These are phyloP conservation scores for Dissophora globulifera DNA, from an alignment of 192 early-diverging fungal genomes.

Conservation along the genomic window DNA sequence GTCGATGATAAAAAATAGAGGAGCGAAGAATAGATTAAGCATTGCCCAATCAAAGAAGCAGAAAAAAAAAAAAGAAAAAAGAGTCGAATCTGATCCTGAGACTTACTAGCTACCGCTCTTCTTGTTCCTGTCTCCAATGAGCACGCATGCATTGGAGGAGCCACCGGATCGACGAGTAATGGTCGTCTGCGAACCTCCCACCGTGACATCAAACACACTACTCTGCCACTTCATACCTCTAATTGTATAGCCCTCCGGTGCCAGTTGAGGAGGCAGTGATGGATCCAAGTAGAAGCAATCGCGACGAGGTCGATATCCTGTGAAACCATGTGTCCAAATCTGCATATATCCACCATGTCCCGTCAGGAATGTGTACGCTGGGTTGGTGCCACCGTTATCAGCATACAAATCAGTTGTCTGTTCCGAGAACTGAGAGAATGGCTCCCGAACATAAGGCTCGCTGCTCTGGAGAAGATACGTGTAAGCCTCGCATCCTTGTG, in stretches of 20 bases:
- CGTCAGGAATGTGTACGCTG: constrained; percentile 52
- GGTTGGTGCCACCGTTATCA: constrained; percentile 48
- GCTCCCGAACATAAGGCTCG: constrained; percentile 48
- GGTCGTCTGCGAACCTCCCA: constrained; percentile 21
- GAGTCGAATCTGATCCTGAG: too few species aligned
- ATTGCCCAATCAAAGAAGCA: not conserved
- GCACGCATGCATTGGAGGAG: constrained; percentile 22
- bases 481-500: constrained; percentile 46
- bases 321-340: constrained; percentile 51
- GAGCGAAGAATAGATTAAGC: not conserved
- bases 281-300: constrained; percentile 54
- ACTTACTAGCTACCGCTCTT: constrained; percentile 52
- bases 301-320: constrained; percentile 38
- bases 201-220: constrained; percentile 46
- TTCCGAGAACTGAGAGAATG: constrained; percentile 51
- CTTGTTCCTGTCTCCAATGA: constrained; percentile 42
- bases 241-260: constrained; percentile 37
- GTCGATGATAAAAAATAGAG: not conserved
- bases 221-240: constrained; percentile 54
- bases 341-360: constrained; percentile 52
- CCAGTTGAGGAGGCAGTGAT: constrained; percentile 45
- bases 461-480: constrained; percentile 44
- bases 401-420: constrained; percentile 38
- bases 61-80: too few species aligned
- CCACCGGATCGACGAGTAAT: constrained; percentile 32